Conservation (phyloP, 495 filamentous ascomycete genomes). For the Clohesyomyces aquaticus region DNA sequence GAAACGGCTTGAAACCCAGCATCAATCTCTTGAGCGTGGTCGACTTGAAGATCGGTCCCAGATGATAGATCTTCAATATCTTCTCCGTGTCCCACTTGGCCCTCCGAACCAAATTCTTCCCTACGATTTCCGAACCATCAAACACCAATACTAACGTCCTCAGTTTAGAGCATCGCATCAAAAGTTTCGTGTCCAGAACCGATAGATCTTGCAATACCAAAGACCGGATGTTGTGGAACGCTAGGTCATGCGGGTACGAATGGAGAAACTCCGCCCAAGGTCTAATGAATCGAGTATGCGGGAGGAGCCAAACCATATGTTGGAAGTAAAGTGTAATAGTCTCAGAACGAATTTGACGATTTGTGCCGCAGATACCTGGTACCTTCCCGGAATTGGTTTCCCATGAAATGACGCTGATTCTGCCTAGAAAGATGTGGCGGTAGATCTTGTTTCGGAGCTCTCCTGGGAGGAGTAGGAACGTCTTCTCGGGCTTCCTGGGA, state of each 20-base stretch:
- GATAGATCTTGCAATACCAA: conserved; percentile 1
- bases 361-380: neutral
- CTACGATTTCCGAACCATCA: neutral
- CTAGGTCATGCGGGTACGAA: neutral
- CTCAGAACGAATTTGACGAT: neutral
- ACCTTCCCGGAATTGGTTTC: neutral
- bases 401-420: neutral
- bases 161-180: neutral
- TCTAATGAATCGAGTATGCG: neutral
- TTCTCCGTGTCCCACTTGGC: neutral
- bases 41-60: neutral
- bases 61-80: neutral
- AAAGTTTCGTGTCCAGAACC: neutral
- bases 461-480: too few species aligned
- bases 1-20: neutral
- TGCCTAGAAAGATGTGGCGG: neutral
- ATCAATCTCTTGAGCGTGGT: neutral
- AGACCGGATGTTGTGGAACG: neutral
- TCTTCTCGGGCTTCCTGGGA: too few species aligned
- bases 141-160: conserved; percentile 1
- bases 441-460: neutral
- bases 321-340: neutral
- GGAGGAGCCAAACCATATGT: neutral
- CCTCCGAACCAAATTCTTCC: neutral
- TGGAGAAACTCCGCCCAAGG: neutral